Base-by-base conservation (phyloP, 139 green algal genomes). In the Chlamydomonas sphaeroides region DNA sequence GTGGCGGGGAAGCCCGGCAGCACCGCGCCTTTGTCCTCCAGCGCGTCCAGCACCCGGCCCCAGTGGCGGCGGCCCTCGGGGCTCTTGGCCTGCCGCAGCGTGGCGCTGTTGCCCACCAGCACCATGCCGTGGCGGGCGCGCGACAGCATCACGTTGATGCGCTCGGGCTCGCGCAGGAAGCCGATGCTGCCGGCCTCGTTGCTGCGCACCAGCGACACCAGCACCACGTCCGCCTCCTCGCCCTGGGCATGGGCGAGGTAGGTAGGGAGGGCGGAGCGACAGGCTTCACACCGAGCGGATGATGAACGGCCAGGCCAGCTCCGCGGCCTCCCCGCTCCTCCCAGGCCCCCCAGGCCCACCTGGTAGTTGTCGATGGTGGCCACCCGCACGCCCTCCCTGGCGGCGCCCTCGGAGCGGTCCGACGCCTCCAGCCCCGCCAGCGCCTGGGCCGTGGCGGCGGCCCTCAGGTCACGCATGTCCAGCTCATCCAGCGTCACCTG, bases 301-400 rank as follows among this genome's bases (percentile, higher is more conserved):
- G n/a, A n/a, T n/a, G n/a, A n/a, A n/a, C n/a, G n/a, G n/a, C n/a
- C n/a, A n/a, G n/a, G n/a, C n/a, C n/a, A n/a, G n/a, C n/a, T n/a
- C n/a, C n/a, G n/a, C n/a, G n/a, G n/a, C n/a, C n/a, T n/a, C 10
- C 11, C 45, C 10, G 45, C 45, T 53, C 45, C 45, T 21, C 11
- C 11, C 45, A 53, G 11, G 45, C 45, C 45, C 14, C 11, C 11
- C 45, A 10, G 14, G 11, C 56, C 23, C 56, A 85, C 89, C 83
- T 95, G 92, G 73, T 90, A 97, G 82, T 96, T 96, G 87, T 96
- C 93, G 69, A 97, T 90, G 23, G 93, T 95, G 56, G 93, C 93
- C 8, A 95, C 68, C 17, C 92, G 78, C 26, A 96, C 84, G 32
- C 57, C 87, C 35, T 8, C 7, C 36, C 41, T 5, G 42, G n/a